Conservation (phyloP, 2,329 filamentous ascomycete species). For the Diaporthe helianthi region DNA sequence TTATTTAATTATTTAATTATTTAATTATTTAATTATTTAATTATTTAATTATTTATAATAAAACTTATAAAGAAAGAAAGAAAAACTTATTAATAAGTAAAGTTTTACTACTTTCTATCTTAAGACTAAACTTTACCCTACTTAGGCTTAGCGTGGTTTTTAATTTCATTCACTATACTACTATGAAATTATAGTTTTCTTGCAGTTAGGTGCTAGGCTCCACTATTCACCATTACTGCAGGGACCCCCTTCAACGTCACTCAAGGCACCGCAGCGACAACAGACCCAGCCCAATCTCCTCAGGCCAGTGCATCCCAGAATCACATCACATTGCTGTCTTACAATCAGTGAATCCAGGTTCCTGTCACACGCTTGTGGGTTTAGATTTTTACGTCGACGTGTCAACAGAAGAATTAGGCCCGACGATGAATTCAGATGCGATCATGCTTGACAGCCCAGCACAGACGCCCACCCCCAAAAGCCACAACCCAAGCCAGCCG, state of each 20-base stretch:
- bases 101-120: too few species aligned
- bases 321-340: background rate
- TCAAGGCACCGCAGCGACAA: background rate
- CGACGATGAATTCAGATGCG: constrained; percentile 31
- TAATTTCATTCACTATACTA: too few species aligned
- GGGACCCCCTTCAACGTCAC: constrained; percentile 27
- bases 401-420: background rate
- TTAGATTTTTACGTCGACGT: background rate
- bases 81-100: too few species aligned
- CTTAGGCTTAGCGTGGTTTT: too few species aligned
- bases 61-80: too few species aligned
- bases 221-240: too few species aligned
- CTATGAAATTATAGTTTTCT: too few species aligned
- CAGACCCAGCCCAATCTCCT: background rate
- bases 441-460: constrained; percentile 35
- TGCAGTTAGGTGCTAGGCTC: too few species aligned
- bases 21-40: too few species aligned
- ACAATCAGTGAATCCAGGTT: background rate
- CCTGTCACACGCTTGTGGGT: background rate
- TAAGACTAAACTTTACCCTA: too few species aligned
- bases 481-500: constrained; percentile 23
- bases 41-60: too few species aligned
- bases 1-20: too few species aligned
- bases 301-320: background rate
- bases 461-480: constrained; percentile 32